Evolutionary conservation across 2,329 filamentous ascomycete species (phyloP).

Genomic region (Fusarium hostae): DNA sequence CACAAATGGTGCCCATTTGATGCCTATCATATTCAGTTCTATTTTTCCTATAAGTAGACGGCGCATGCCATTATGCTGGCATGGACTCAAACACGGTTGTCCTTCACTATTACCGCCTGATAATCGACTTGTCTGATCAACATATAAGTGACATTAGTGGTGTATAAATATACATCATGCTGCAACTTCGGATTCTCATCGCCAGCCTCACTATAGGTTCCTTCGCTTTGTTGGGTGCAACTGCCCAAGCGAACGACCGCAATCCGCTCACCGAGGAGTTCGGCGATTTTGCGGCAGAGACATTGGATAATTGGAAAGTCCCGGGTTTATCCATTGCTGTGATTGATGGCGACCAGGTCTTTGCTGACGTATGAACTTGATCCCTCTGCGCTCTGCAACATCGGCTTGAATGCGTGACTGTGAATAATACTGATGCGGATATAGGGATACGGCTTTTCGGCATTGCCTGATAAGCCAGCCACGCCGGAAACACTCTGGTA

Average conservation of each 20-base stretch:
- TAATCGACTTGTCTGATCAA: background rate
- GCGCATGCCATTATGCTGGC: background rate
- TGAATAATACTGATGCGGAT: background rate
- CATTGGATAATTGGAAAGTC: background rate
- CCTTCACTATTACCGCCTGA: background rate
- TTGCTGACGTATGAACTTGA: background rate
- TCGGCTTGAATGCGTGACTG: background rate
- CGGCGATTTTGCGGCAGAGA: background rate
- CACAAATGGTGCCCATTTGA: background rate
- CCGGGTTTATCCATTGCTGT: background rate
- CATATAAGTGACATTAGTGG: background rate
- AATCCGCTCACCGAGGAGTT: background rate
- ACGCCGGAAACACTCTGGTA: background rate
- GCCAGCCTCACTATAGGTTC: background rate
- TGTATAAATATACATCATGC: background rate
- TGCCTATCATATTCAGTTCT: background rate
- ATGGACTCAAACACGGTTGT: background rate
- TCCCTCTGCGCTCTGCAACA: background rate
- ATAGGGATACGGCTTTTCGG: background rate
- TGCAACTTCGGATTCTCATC: background rate
- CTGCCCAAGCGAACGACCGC: background rate
- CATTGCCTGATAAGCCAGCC: background rate
- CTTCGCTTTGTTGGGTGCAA: background rate
- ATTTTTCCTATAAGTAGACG: background rate
- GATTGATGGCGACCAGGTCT: background rate